These are phyloP conservation scores for Fusarium duplospermum DNA, from an alignment of 2,329 filamentous ascomycete species.

Conservation along the genomic window DNA sequence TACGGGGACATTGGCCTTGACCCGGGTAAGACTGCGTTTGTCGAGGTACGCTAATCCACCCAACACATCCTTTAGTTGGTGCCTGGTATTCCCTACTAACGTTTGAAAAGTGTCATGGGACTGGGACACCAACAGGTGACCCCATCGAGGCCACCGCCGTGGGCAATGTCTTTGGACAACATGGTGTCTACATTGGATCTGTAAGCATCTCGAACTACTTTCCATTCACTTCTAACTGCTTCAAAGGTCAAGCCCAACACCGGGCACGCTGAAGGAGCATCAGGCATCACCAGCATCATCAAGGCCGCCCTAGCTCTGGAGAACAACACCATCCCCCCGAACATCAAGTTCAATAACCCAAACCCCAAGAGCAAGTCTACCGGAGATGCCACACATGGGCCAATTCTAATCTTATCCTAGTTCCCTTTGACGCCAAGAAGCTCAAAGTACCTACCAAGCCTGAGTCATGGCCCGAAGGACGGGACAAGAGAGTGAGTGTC, in stretches of 20 bases:
- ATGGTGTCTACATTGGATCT: not conserved
- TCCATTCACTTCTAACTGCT: not conserved
- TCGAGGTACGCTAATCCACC: not conserved
- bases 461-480: conserved; percentile 39
- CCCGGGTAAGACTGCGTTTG: not conserved
- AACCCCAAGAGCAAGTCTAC: conserved; percentile 39
- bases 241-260: not conserved
- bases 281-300: not conserved
- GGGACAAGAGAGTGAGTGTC: conserved; percentile 46
- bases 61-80: too few relatives aligned
- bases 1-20: not conserved
- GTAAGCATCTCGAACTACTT: not conserved
- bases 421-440: conserved; percentile 41
- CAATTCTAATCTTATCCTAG: not conserved
- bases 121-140: not conserved
- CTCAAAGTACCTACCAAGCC: conserved; percentile 42
- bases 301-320: conserved; percentile 46
- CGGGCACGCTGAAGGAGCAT: not conserved
- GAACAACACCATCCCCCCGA: conserved; percentile 46
- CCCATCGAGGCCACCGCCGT: not conserved
- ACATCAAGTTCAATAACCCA: conserved; percentile 45
- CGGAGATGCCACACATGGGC: not conserved
- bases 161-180: not conserved
- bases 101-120: not conserved
- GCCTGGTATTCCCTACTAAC: not conserved